Conservation (phyloP, 225 moss, liverwort and hornwort species). For the Climacium dendroides region DNA sequence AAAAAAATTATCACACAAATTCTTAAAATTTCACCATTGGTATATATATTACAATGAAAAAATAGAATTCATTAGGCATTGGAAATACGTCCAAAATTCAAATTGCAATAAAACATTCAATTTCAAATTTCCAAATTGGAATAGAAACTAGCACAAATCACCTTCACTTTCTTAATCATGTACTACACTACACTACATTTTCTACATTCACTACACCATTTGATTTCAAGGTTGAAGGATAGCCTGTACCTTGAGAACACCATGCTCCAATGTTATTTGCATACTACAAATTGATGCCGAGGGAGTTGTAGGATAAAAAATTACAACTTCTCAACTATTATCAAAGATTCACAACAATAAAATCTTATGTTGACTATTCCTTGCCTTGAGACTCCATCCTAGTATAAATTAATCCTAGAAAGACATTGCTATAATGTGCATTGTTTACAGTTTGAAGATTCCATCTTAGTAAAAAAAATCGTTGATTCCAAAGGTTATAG, state of each 20-base stretch:
- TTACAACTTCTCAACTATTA: neutral
- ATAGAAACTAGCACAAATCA: accelerated
- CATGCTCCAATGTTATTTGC: accelerated
- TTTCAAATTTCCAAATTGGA: neutral
- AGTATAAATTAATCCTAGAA: neutral
- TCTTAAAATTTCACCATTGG: neutral
- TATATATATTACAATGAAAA: neutral
- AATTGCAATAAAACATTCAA: neutral
- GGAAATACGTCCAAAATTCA: neutral
- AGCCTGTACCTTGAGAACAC: accelerated
- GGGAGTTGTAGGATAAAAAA: neutral
- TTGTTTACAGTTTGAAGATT: too few relatives aligned
- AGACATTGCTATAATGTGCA: too few relatives aligned
- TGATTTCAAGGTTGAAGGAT: neutral
- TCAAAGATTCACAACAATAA: neutral
- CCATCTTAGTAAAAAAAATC: too few relatives aligned
- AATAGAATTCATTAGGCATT: too few relatives aligned
- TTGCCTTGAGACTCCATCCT: neutral
- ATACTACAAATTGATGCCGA: accelerated
- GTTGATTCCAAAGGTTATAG: too few relatives aligned
- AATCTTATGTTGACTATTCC: neutral
- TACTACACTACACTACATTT: neutral
- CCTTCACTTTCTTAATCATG: neutral
- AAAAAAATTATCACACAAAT: too few relatives aligned
- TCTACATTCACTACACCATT: neutral